phyloP scores from a whole-genome alignment of 306 rosid species.

The Senna siamea region DNA sequence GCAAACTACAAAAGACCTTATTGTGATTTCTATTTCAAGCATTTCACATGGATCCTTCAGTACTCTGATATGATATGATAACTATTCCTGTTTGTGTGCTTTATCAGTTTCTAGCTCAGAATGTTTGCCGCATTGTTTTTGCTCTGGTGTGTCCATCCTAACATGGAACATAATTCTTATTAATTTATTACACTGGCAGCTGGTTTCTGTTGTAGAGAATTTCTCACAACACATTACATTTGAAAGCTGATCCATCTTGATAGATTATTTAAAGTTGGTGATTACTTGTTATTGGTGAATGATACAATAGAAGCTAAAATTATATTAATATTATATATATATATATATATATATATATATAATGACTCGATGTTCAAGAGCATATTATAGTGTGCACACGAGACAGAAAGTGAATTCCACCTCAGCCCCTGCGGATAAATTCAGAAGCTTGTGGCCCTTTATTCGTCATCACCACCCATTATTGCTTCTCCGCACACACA shows the following conservation, averaged over 20 bases:
- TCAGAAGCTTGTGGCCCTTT: constrained; percentile 34
- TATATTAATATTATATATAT: too few species aligned
- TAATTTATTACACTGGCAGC: too few species aligned
- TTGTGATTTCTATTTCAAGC: neutral
- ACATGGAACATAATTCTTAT: too few species aligned
- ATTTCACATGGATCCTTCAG: neutral
- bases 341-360: too few species aligned
- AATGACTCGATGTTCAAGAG: too few species aligned
- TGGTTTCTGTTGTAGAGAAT: neutral
- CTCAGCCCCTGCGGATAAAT: constrained; percentile 26
- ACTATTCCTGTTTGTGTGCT: neutral
- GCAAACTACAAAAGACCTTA: neutral
- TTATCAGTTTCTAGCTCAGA: neutral
- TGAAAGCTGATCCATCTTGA: too few species aligned
- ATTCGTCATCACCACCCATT: constrained; percentile 22
- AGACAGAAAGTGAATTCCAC: constrained; percentile 49
- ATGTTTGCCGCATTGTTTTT: neutral
- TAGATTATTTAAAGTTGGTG: too few species aligned
- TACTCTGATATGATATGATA: neutral
- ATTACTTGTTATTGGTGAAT: too few species aligned
- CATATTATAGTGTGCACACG: constrained; percentile 39
- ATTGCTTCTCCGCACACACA: constrained; percentile 20
- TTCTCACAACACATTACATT: neutral
- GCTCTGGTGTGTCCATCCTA: neutral
- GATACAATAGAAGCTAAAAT: too few species aligned